Evolutionary conservation across 495 filamentous ascomycete species (phyloP).

Genomic region (Lichenothelia convexa): DNA sequence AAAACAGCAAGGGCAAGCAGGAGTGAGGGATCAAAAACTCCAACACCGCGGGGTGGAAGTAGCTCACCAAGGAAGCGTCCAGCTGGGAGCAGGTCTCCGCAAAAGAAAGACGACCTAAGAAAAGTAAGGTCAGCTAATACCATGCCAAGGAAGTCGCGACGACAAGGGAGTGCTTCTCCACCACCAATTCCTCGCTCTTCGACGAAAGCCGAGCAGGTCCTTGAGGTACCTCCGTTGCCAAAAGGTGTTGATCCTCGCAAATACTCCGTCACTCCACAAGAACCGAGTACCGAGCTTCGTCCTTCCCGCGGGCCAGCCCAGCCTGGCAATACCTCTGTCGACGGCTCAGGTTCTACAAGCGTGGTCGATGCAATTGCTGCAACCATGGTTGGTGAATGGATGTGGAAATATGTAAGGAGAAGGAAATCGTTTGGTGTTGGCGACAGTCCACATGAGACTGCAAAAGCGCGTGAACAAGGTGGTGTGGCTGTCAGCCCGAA

Average conservation of each 20-base stretch:
- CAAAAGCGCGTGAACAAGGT: constrained; percentile 9
- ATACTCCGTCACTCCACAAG: neutral
- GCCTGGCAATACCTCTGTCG: constrained; percentile 31
- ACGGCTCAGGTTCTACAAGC: constrained; percentile 44
- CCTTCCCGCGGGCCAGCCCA: constrained; percentile 33
- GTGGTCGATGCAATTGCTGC: constrained; percentile 97
- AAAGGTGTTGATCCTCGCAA: too few species aligned
- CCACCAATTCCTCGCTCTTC: constrained; percentile 54
- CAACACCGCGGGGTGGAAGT: constrained; percentile 34
- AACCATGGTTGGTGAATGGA: constrained; percentile 99
- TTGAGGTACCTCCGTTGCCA: constrained; percentile 25
- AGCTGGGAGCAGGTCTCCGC: constrained; percentile 20
- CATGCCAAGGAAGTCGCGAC: constrained; percentile 31
- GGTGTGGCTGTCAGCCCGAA: constrained; percentile 33
- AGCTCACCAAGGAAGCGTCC: constrained; percentile 8
- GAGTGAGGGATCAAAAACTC: constrained; percentile 66
- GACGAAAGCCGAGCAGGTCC: constrained; percentile 50
- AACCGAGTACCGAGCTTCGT: constrained; percentile 20
- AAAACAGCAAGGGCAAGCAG: too few species aligned
- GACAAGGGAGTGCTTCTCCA: too few species aligned
- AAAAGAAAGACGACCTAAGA: constrained; percentile 37
- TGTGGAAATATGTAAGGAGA: constrained; percentile 94
- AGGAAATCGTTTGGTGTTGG: constrained; percentile 79
- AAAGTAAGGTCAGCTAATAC: constrained; percentile 69
- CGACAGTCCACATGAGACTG: constrained; percentile 41